Evolutionary conservation across 2,329 filamentous ascomycete genomes (phyloP), one percentile per base, ranked within the genome.

Genomic region (Atkinsonella texensis): DNA sequence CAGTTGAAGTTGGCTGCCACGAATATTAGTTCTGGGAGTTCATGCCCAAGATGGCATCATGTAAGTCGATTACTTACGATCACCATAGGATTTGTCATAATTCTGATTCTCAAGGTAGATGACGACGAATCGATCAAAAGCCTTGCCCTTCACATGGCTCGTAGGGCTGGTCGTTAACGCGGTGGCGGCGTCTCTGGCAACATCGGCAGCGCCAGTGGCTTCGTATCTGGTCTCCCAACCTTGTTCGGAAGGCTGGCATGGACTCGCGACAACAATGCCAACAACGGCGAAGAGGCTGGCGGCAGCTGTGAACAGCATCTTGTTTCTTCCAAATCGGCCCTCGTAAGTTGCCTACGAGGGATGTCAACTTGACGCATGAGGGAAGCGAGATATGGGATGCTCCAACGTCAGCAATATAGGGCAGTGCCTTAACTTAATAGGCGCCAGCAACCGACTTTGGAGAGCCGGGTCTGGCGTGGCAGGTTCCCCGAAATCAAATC

Each of bases 81-180:
- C 84, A 15, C 74, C 76, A 39, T 71, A 70, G 2, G 85, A 80
- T 60, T 81, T 77, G 49, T 79, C 74, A 57, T 78, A 89, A 65
- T 83, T 75, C 47, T 82, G 86, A 64, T 90, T 90, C 70, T 90
- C 87, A 46, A 89, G 74, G 82, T 84, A 90, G 65, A 90, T 81
- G 52, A 81, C 77, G 51, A 81, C 80, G 55, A 87, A 78, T 15
- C 86, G 80, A 62, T 89, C 77, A 62, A 90, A 90, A 0, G 75
- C 80, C 62, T 83, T 80, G 55, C 87, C 87, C 62, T 80, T 75
- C 49, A 89, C 80, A 59, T 80, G 63, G 63, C 75, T 82, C 33
- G 75, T 80, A 2, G 82, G 80, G 54, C 78, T 80, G 54, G 69
- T 67, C 1, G 81, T 81, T 62, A 74, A 72, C 11, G 80, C 81